These are phyloP conservation scores for Samsoniella hepiali DNA, from an alignment of 2,329 filamentous ascomycete genomes.

Conservation along the genomic window DNA sequence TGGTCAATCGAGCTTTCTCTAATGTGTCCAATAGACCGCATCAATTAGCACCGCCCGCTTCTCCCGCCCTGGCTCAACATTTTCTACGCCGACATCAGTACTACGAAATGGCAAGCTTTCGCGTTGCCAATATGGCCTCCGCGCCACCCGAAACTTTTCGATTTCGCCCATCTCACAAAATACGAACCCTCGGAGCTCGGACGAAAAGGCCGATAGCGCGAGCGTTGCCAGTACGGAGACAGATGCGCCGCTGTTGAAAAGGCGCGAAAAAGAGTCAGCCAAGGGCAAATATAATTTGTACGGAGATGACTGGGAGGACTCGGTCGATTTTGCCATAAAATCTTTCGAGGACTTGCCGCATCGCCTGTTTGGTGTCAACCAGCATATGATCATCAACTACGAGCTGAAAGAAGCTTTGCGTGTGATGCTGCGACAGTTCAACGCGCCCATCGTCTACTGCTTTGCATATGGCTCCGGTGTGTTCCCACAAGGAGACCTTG, in stretches of 20 bases:
- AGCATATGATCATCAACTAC: conserved; percentile 92
- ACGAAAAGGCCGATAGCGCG: neutral
- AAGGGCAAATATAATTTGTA: conserved; percentile 36
- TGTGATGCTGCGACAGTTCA: conserved; percentile 85
- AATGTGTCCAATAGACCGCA: neutral
- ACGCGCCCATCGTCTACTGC: conserved; percentile 89
- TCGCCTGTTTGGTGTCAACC: conserved; percentile 81
- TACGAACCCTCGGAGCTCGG: neutral
- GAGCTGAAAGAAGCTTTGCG: conserved; percentile 91
- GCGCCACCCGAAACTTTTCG: neutral
- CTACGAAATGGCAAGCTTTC: neutral
- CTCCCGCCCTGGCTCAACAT: neutral
- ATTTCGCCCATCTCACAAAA: neutral
- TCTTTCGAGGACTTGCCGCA: conserved; percentile 45
- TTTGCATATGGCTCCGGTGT: conserved; percentile 98
- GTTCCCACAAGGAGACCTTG: conserved; percentile 70
- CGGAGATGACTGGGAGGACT: conserved; percentile 43
- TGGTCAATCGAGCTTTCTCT: neutral
- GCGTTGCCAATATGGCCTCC: neutral
- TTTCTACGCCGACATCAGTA: neutral
- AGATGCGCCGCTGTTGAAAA: conserved; percentile 1
- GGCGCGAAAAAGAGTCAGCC: conserved; percentile 27
- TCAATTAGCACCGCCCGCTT: neutral
- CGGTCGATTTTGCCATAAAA: conserved; percentile 39
- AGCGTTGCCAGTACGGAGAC: conserved; percentile 3